Evolutionary conservation across 768 basidiomycete genomes (phyloP).

Genomic region (Hypholoma sublateritium): DNA sequence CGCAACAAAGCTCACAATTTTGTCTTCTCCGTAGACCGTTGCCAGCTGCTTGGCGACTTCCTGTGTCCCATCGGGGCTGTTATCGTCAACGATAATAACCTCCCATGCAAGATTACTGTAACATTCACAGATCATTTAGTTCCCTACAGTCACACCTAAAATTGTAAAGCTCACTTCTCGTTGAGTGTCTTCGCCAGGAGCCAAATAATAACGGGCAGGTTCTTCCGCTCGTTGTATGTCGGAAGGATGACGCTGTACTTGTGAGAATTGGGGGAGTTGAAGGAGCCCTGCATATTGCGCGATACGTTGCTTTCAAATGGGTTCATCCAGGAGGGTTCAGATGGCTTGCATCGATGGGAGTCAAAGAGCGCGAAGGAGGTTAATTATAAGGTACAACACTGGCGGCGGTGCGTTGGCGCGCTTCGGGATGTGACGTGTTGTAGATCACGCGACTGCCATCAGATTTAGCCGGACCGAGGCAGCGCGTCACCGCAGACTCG

Average conservation of each 20-base stretch:
- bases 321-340: constrained; percentile 47
- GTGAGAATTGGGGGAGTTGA: constrained; percentile 51
- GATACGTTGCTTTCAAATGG: constrained; percentile 60
- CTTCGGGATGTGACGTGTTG: constrained; percentile 16
- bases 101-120: constrained; percentile 78
- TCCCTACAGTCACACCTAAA: not conserved
- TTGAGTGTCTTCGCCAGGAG: constrained; percentile 75
- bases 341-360: constrained; percentile 17
- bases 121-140: not conserved
- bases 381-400: not conserved
- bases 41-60: constrained; percentile 82
- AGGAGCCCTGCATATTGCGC: constrained; percentile 66
- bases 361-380: not conserved
- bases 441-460: constrained; percentile 15
- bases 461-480: constrained; percentile 7
- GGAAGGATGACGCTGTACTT: constrained; percentile 93
- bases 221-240: constrained; percentile 93
- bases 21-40: constrained; percentile 80
- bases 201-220: constrained; percentile 87
- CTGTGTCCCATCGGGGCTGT: constrained; percentile 90
- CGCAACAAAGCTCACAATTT: constrained; percentile 49
- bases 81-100: constrained; percentile 89
- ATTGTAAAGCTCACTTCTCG: constrained; percentile 58
- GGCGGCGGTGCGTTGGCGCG: constrained; percentile 1
- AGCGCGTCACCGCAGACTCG: no score